Conservation (phyloP, 768 basidiomycete species). For the Pisolithus albus region DNA sequence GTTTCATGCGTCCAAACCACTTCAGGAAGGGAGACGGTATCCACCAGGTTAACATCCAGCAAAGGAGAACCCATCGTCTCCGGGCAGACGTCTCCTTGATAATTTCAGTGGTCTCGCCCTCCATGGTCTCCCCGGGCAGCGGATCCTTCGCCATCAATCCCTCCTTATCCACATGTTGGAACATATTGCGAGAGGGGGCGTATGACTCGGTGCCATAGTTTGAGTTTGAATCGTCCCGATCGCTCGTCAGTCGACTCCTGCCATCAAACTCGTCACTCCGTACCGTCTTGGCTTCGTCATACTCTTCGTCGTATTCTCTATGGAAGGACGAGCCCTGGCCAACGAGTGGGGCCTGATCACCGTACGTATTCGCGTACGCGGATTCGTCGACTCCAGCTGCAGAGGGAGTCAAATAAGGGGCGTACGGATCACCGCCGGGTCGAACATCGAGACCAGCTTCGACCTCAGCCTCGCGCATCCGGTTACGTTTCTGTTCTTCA, state of each 20-base stretch:
- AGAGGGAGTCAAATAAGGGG: conserved; percentile 60
- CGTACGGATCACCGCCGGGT: conserved; percentile 61
- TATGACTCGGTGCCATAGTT: conserved; percentile 90
- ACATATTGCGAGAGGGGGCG: conserved; percentile 94
- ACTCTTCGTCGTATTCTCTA: conserved; percentile 73
- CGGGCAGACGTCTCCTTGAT: conserved; percentile 77
- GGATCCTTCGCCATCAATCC: conserved; percentile 74
- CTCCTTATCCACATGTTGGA: conserved; percentile 74
- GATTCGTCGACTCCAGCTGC: conserved; percentile 31
- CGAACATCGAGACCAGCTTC: conserved; percentile 61
- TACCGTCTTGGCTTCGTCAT: conserved; percentile 67
- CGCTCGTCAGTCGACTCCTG: conserved; percentile 68
- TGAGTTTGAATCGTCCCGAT: conserved; percentile 70
- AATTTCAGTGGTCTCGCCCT: conserved; percentile 84
- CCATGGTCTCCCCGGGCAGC: conserved; percentile 76
- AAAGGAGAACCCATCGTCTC: conserved; percentile 79
- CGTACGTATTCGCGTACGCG: conserved; percentile 35
- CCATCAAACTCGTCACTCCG: conserved; percentile 76
- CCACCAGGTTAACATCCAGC: conserved; percentile 92
- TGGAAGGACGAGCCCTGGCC: conserved; percentile 77
- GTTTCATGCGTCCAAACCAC: conserved; percentile 86
- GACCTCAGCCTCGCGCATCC: conserved; percentile 67
- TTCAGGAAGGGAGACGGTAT: conserved; percentile 64
- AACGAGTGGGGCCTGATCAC: conserved; percentile 74
- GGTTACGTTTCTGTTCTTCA: conserved; percentile 80